Base-by-base conservation (phyloP, 75 land plant species). In the Gnetum montanum region DNA sequence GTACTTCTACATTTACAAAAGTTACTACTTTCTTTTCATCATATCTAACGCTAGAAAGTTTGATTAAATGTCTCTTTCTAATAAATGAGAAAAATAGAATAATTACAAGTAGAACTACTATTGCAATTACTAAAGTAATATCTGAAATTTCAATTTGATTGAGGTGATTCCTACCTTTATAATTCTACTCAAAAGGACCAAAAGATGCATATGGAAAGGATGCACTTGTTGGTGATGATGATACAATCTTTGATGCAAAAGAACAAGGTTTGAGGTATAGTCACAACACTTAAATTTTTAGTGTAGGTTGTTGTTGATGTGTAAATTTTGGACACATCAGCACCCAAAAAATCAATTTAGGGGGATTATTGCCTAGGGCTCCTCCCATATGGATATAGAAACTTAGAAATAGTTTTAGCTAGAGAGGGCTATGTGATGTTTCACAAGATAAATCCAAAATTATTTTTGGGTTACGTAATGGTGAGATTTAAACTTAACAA, bases 11-110 rank as follows among this genome's bases (percentile, higher is more conserved):
- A 31, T 49, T 69, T 34, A 52, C 52, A 45, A 83, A 83, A 2
- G 79, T 70, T 27, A 83, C 86, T 12, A 83, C 71, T 18, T 71
- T 64, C 27, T 69, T 63, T 37, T 60, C 65, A 24, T 67, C 52
- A 29, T 57, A 33, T 19, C 44, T 49, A 29, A 30, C 31, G 31
- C 44, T 56, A 10, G 59, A 4, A 11, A 61, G 20, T 57, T 48
- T 54, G 8, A 43, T 59, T 1, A 41, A 18, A 45, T 53, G 70
- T 60, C 62, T 74, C 72, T 64, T 75, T 11, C 66, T 40, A 28
- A 40, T 29, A 16, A 64, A 25, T 52, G 66, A 49, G 19, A 67
- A 15, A 20, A 82, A 31, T 33, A 76, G 51, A 24, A 76, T 37
- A 5, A 68, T 70, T 10, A 73, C 31, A 48, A 71, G 40, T 47